Percentiles rank a stretch among this genome's conserved stretches.
These are phyloP conservation scores for Boletus bicolor DNA, from an alignment of 768 basidiomycete species.

Conservation along the genomic window DNA sequence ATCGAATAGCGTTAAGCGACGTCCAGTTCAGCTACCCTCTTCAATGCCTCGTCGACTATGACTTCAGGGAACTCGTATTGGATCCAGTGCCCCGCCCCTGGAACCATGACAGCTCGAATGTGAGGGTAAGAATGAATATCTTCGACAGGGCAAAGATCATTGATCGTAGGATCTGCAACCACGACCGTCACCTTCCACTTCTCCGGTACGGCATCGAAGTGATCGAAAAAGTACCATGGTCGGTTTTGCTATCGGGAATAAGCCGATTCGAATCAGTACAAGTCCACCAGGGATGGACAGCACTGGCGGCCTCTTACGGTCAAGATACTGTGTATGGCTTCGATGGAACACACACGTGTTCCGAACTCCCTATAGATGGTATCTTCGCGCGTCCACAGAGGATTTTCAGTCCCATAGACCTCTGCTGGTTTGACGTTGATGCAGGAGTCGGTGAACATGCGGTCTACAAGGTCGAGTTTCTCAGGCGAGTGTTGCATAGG, in stretches of 20 bases:
- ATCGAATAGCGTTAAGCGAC: background rate
- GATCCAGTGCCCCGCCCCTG: constrained; percentile 24
- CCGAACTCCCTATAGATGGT: constrained; percentile 6
- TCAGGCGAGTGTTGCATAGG: background rate
- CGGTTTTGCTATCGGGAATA: constrained; percentile 7
- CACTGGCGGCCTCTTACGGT: constrained; percentile 1
- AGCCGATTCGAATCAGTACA: background rate
- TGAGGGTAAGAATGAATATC: constrained; percentile 15
- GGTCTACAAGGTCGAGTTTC: background rate
- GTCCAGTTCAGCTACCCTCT: constrained; percentile 11
- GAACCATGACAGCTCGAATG: constrained; percentile 8
- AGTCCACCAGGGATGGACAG: background rate
- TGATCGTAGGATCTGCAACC: constrained; percentile 17
- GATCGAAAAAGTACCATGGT: constrained; percentile 19
- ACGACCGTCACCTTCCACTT: constrained; percentile 17
- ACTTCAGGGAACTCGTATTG: constrained; percentile 25
- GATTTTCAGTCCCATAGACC: background rate
- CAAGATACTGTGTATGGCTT: background rate
- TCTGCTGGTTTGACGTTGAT: background rate
- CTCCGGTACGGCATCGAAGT: background rate
- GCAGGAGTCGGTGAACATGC: background rate
- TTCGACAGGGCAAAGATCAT: background rate
- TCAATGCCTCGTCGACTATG: constrained; percentile 17
- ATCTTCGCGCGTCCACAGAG: constrained; percentile 15
- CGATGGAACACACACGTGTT: constrained; percentile 9